Conservation (phyloP, 2,329 filamentous ascomycete genomes). For the Fusarium brachygibbosum region DNA sequence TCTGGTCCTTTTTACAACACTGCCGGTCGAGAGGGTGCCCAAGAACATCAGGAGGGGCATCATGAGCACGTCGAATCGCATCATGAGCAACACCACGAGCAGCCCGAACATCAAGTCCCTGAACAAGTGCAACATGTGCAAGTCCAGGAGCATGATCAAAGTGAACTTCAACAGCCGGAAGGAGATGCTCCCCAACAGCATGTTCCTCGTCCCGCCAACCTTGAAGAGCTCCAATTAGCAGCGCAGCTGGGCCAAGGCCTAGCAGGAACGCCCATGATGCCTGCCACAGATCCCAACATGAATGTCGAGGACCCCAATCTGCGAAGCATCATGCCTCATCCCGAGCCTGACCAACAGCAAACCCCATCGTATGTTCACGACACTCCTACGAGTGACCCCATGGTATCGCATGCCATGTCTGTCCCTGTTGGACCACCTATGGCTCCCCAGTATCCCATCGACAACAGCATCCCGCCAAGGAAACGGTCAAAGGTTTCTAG, state of each 20-base stretch:
- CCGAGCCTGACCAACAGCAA: slow-evolving; percentile 56
- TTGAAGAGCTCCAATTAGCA: slow-evolving; percentile 70
- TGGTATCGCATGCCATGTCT: slow-evolving; percentile 55
- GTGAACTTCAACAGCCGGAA: slow-evolving; percentile 51
- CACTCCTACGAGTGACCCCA: slow-evolving; percentile 53
- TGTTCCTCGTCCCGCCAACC: slow-evolving; percentile 59
- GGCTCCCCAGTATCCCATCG: slow-evolving; percentile 57
- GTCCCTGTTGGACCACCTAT: slow-evolving; percentile 56
- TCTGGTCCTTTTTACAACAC: slow-evolving; percentile 61
- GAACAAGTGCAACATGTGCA: slow-evolving; percentile 49
- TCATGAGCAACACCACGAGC: slow-evolving; percentile 41
- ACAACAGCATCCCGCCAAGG: slow-evolving; percentile 74
- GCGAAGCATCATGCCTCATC: slow-evolving; percentile 61
- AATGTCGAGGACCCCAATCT: slow-evolving; percentile 59
- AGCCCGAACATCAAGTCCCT: slow-evolving; percentile 48
- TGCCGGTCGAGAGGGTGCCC: slow-evolving; percentile 52
- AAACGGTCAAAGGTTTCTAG: slow-evolving; percentile 90
- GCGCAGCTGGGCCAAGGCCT: slow-evolving; percentile 70
- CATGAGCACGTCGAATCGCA: slow-evolving; percentile 43
- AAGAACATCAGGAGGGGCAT: slow-evolving; percentile 51
- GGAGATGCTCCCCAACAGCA: slow-evolving; percentile 59
- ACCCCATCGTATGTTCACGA: slow-evolving; percentile 57
- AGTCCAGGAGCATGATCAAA: slow-evolving; percentile 51
- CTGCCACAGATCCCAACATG: slow-evolving; percentile 61
- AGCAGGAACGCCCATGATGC: slow-evolving; percentile 63